Conservation (phyloP, 352 stramenopile species). For the Pythium angustatum region DNA sequence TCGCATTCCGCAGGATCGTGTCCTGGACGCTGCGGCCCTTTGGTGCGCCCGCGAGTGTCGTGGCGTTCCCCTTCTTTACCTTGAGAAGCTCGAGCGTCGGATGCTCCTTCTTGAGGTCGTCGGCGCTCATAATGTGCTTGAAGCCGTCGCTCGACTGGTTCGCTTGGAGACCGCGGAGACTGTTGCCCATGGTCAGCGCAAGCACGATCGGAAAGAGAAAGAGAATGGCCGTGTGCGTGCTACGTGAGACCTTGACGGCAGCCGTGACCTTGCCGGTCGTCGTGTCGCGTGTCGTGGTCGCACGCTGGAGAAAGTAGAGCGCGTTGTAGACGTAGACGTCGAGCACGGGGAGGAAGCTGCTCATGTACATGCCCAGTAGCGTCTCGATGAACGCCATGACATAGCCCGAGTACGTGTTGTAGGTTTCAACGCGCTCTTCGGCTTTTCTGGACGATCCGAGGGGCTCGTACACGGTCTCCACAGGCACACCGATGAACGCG, state of each 20-base stretch:
- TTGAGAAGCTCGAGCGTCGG: constrained; percentile 36
- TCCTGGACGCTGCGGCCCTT: constrained; percentile 7
- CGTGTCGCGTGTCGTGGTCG: neutral
- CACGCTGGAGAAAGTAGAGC: constrained; percentile 37
- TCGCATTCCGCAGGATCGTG: constrained; percentile 48
- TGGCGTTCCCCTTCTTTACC: constrained; percentile 19
- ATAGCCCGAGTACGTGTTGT: constrained; percentile 49
- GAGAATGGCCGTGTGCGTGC: constrained; percentile 23
- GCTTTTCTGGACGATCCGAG: constrained; percentile 36
- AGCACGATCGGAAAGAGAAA: constrained; percentile 46
- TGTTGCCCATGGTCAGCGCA: constrained; percentile 48
- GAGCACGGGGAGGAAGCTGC: constrained; percentile 41
- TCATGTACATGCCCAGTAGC: constrained; percentile 36
- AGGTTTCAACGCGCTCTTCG: constrained; percentile 38
- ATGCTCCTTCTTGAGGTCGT: constrained; percentile 45
- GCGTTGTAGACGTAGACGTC: constrained; percentile 53
- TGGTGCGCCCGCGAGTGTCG: neutral
- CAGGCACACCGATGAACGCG: constrained; percentile 32
- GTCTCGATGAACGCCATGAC: constrained; percentile 48
- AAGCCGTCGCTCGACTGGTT: constrained; percentile 51
- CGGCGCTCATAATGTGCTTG: constrained; percentile 40
- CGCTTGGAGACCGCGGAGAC: constrained; percentile 47
- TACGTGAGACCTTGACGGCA: neutral
- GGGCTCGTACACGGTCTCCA: constrained; percentile 42
- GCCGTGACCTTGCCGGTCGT: constrained; percentile 17